A percentile compares a stretch with the other conserved stretches of the same genome.
Evolutionary conservation across 2,329 filamentous ascomycete genomes (phyloP).

Genomic region (Mariannaea elegans): DNA sequence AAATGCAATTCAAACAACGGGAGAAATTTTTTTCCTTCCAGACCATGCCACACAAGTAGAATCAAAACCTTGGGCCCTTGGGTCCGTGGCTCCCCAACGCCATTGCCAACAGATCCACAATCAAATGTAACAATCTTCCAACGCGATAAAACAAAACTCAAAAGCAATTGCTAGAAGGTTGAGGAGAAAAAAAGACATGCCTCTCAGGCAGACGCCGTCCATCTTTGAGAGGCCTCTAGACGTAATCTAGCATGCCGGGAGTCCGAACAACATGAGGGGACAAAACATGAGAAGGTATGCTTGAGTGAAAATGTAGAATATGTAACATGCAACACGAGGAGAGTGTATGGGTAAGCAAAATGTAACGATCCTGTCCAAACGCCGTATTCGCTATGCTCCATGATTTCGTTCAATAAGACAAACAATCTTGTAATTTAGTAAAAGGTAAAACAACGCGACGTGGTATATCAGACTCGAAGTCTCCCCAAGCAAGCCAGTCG

Average conservation of each 20-base stretch:
- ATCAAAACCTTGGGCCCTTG: slow-evolving; percentile 19
- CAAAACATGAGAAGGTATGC: slow-evolving; percentile 17
- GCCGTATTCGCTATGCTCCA: slow-evolving; percentile 53
- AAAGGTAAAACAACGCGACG: slow-evolving; percentile 10
- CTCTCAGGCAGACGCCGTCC: slow-evolving; percentile 23
- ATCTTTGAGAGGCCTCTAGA: slow-evolving; percentile 25
- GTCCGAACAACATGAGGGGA: slow-evolving; percentile 1
- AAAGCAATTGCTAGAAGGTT: slow-evolving; percentile 16
- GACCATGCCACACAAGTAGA: slow-evolving; percentile 24
- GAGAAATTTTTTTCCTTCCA: slow-evolving; percentile 36
- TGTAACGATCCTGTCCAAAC: slow-evolving; percentile 42
- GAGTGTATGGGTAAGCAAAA: slow-evolving; percentile 36
- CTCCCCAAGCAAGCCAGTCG: slow-evolving; percentile 27
- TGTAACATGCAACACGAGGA: slow-evolving; percentile 24
- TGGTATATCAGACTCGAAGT: slow-evolving; percentile 23
- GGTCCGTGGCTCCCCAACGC: slow-evolving; percentile 26
- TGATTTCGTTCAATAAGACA: slow-evolving; percentile 39
- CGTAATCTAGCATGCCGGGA: slow-evolving; percentile 4
- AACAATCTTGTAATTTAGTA: slow-evolving; percentile 27
- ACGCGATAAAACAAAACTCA: slow-evolving; percentile 9
- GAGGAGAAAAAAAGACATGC: slow-evolving; percentile 4
- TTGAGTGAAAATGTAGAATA: slow-evolving; percentile 26
- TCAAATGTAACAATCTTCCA: slow-evolving; percentile 13
- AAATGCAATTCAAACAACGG: slow-evolving; percentile 20
- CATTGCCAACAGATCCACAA: slow-evolving; percentile 23